A percentile compares a stretch with the other conserved stretches of the same genome.
These are phyloP conservation scores for Panaeolus cyanescens DNA, from an alignment of 768 basidiomycete species.

Conservation along the genomic window DNA sequence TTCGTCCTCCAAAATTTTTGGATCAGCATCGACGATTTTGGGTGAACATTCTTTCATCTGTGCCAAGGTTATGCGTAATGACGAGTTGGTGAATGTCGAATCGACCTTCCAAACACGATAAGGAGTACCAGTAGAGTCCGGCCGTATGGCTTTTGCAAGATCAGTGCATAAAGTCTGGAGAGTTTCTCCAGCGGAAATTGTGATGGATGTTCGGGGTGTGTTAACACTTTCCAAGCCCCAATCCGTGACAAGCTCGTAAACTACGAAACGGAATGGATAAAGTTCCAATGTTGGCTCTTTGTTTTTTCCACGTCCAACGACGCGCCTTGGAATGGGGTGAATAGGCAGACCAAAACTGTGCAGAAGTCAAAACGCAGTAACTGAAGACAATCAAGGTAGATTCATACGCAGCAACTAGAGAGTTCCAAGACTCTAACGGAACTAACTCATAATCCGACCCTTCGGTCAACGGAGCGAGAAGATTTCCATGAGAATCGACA, in stretches of 20 bases:
- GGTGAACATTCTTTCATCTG: slow-evolving; percentile 30
- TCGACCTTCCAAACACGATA: slow-evolving; percentile 70
- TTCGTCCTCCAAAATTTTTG: slow-evolving; percentile 59
- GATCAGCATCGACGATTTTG: slow-evolving; percentile 46
- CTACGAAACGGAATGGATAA: slow-evolving; percentile 64
- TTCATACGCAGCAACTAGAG: slow-evolving; percentile 69
- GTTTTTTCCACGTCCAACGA: slow-evolving; percentile 59
- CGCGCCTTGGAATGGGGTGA: slow-evolving; percentile 61
- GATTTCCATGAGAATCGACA: slow-evolving; percentile 52
- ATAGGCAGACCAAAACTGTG: slow-evolving; percentile 71
- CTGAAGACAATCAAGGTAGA: slow-evolving; percentile 4
- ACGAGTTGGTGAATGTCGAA: slow-evolving; percentile 37
- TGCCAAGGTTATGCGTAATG: slow-evolving; percentile 32
- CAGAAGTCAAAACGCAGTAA: slow-evolving; percentile 6
- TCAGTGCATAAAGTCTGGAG: slow-evolving; percentile 42
- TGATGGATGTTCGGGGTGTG: slow-evolving; percentile 35
- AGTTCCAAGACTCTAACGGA: slow-evolving; percentile 70
- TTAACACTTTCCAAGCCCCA: slow-evolving; percentile 17
- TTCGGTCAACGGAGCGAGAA: slow-evolving; percentile 51
- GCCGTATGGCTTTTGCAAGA: slow-evolving; percentile 39
- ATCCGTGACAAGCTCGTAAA: slow-evolving; percentile 47
- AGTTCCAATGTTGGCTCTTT: slow-evolving; percentile 66
- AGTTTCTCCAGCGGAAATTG: slow-evolving; percentile 54
- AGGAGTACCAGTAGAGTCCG: slow-evolving; percentile 31
- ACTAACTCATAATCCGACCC: slow-evolving; percentile 76